Evolutionary conservation across 2,329 filamentous ascomycete species (phyloP).

Genomic region (Sarocladiaceae sp.): DNA sequence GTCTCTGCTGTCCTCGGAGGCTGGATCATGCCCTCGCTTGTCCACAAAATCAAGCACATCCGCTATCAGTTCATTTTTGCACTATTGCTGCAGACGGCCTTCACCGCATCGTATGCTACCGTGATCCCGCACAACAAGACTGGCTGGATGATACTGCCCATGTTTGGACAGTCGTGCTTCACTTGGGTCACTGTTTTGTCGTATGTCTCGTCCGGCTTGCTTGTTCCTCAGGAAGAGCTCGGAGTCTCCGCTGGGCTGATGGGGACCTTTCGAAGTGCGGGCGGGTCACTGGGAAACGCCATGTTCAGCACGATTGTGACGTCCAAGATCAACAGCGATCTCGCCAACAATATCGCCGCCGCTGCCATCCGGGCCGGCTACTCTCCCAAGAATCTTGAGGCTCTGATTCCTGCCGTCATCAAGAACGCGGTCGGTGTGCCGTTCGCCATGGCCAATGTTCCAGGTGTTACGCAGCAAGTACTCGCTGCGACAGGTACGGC

Average conservation of each 20-base stretch:
- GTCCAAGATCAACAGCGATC: neutral
- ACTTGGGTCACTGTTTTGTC: conserved; percentile 5
- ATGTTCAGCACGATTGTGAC: conserved; percentile 7
- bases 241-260: conserved; percentile 2
- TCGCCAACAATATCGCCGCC: neutral
- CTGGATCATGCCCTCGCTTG: conserved; percentile 7
- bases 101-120: conserved; percentile 5
- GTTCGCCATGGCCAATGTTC: neutral
- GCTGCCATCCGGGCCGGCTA: neutral
- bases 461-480: neutral
- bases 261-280: conserved; percentile 3
- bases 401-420: conserved; percentile 2
- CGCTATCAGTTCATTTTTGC: conserved; percentile 3
- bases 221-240: conserved; percentile 2
- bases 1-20: neutral
- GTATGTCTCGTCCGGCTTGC: neutral
- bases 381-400: neutral
- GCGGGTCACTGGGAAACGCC: conserved; percentile 4
- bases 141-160: conserved; percentile 1
- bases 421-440: conserved; percentile 4
- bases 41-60: conserved; percentile 9
- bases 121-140: conserved; percentile 6
- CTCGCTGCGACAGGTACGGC: neutral
- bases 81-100: neutral
- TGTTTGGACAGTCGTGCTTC: conserved; percentile 8